A percentile compares a stretch with the other conserved stretches of the same genome.
These are phyloP conservation scores for Fusarium foetens DNA, from an alignment of 2,329 filamentous ascomycete genomes.

Conservation along the genomic window DNA sequence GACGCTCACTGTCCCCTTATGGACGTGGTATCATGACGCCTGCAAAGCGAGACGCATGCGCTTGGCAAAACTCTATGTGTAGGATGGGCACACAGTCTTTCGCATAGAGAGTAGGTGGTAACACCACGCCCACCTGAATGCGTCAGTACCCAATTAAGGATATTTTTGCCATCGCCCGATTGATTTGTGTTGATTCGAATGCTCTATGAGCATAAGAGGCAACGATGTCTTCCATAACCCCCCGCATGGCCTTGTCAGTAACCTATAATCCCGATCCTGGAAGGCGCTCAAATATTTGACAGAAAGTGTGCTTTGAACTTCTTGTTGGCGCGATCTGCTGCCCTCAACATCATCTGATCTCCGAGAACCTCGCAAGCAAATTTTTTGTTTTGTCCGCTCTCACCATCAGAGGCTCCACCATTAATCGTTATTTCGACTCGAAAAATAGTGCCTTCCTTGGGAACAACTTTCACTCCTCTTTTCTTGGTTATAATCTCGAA, in stretches of 20 bases:
- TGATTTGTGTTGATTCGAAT: not conserved
- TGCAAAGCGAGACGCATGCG: not conserved
- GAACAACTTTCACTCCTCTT: slow-evolving; percentile 79
- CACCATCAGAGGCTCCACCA: slow-evolving; percentile 20
- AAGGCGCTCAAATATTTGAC: slow-evolving; percentile 69
- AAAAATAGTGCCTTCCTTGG: slow-evolving; percentile 92
- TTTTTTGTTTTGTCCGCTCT: slow-evolving; percentile 33
- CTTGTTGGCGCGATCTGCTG: slow-evolving; percentile 85
- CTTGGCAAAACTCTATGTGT: not conserved
- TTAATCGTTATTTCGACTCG: slow-evolving; percentile 72
- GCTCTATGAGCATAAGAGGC: not conserved
- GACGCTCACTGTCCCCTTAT: not conserved
- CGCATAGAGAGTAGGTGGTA: no score
- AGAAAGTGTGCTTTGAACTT: slow-evolving; percentile 92
- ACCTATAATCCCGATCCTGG: not conserved
- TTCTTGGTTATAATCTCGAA: slow-evolving; percentile 83
- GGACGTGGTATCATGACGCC: not conserved
- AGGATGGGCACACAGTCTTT: not conserved
- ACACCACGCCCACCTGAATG: no score
- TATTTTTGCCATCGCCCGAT: not conserved
- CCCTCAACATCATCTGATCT: slow-evolving; percentile 84
- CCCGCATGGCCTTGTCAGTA: not conserved
- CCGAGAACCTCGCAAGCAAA: slow-evolving; percentile 88
- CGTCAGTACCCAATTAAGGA: not conserved
- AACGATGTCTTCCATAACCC: not conserved